Evolutionary conservation across 1,284 basidiomycete genomes (phyloP), one percentile per base, ranked within the genome.

Genomic region (Leccinum huronense): DNA sequence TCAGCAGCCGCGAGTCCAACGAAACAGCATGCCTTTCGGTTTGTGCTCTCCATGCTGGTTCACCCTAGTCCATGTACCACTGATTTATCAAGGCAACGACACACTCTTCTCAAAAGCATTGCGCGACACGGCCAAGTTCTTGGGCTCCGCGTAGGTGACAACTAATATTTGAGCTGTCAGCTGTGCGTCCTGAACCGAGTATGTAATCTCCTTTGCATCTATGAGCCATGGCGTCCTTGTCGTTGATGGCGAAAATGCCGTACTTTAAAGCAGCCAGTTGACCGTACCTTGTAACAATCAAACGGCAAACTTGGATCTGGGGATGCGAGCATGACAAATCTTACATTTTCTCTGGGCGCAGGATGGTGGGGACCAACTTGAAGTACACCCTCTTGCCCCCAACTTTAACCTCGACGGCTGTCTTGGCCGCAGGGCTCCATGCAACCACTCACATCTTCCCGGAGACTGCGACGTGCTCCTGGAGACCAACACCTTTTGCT

Each of bases 181-280:
- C 65, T 86, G 84, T 68, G 91, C 87, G 59, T 96, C 93, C 77
- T 94, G 90, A 10, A 97, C 97, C 5, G 87, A 78, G 83, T 99
- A 99, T 13, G 95, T 93, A 64, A 97, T 85, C 73, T 98, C 97
- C 80, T 99, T 99, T 61, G 97, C 97, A 76, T 98, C 96, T 6
- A 91, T 89, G 86, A 78, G 93, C 92, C 78, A 95, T 95, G 60
- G 84, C 84, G 77, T 99, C 94, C 57, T 84, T 82, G 77, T 95
- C 91, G 73, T 93, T 93, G 59, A 89, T 86, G 58, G 92, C 88
- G 77, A 91, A 99, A 31, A 98, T 81, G 58, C 95, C 96, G 75
- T 99, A 99, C 70, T 94, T 94, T 80, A 99, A 94, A 99, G 79
- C 95, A 97, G 77, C 98, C 98, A 10, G 97, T 80, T 99, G 97